Base-by-base conservation (phyloP, 2,329 filamentous ascomycete species). In the Periconia sp. region DNA sequence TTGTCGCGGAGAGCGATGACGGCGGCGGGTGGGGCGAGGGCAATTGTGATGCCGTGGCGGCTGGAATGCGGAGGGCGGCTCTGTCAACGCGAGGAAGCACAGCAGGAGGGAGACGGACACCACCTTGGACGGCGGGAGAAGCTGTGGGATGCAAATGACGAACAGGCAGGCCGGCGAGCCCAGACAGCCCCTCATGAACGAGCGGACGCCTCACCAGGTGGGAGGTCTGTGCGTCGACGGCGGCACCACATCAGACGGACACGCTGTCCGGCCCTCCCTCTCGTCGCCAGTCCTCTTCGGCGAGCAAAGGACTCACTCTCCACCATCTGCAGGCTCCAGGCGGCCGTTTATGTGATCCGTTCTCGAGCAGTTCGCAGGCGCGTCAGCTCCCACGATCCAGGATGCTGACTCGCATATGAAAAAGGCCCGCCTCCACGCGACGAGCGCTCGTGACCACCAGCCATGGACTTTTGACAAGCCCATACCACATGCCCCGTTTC, bases 361-460 rank as follows among this genome's bases (percentile, higher is more conserved):
- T 32, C 18, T 25, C 24, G n/a, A 46, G 40, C 45, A 38, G 42
- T 44, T 48, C 32, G 36, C 51, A 33, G 32, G 3, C 17, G 52
- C 52, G 51, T 56, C 52, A 57, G 56, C 50, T 26, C 57, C 42
- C n/a, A n/a, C n/a, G n/a, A n/a, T n/a, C n/a, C n/a, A 38, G 53
- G 48, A 59, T 59, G 58, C 51, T 63, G 61, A 62, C 59, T 57
- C 53, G 61, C 59, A 62, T 63, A 46, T 38, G 16, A 32, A 39
- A 11, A 35, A 23, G 18, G 29, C 38, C 43, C 43, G 41, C 36
- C 36, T 49, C 52, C 56, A 58, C 56, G 54, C 51, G 50, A 48
- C 33, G 24, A 24, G 32, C 18, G 36, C 60, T 56, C 51, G 56
- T 62, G 51, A 56, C 52, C 49, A 24, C 28, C 34, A 38, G 30